Evolutionary conservation across 1,284 basidiomycete species (phyloP).

Genomic region (Coniferiporia sulphurascens): DNA sequence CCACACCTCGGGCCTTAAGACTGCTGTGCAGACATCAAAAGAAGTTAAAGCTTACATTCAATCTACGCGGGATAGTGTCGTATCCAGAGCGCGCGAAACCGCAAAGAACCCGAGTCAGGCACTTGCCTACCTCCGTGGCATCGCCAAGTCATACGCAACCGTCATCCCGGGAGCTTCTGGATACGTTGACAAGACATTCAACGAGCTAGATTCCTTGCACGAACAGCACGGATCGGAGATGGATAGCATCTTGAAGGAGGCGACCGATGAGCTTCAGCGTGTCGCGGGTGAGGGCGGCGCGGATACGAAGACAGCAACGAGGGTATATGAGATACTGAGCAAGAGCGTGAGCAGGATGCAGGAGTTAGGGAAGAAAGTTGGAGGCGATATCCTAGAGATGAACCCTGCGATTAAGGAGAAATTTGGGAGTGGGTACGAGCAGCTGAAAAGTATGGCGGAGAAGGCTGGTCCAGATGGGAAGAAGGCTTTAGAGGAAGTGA

Average conservation of each 20-base stretch:
- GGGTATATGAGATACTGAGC: slow-evolving; percentile 29
- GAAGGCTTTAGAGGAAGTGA: slow-evolving; percentile 31
- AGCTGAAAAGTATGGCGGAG: slow-evolving; percentile 31
- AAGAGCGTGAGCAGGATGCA: slow-evolving; percentile 23
- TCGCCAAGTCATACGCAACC: slow-evolving; percentile 38
- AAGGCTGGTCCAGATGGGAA: slow-evolving; percentile 34
- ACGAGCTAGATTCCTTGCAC: slow-evolving; percentile 37
- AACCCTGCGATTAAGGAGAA: slow-evolving; percentile 32
- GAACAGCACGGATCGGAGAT: slow-evolving; percentile 40
- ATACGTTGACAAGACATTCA: slow-evolving; percentile 41
- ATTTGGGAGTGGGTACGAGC: slow-evolving; percentile 30
- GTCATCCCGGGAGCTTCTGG: slow-evolving; percentile 38
- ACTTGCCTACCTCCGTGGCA: slow-evolving; percentile 34
- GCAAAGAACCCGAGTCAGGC: slow-evolving; percentile 35
- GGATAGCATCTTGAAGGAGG: slow-evolving; percentile 34
- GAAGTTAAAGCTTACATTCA: slow-evolving; percentile 30
- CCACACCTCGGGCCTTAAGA: slow-evolving; percentile 36
- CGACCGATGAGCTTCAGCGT: slow-evolving; percentile 35
- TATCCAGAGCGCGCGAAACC: slow-evolving; percentile 27
- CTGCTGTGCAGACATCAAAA: slow-evolving; percentile 32
- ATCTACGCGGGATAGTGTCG: slow-evolving; percentile 33
- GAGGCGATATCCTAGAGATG: slow-evolving; percentile 29
- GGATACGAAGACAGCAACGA: slow-evolving; percentile 28
- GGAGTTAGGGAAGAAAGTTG: slow-evolving; percentile 30
- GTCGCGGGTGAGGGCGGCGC: slow-evolving; percentile 28